Evolutionary conservation across 1,284 basidiomycete genomes (phyloP).

Genomic region (Marasmius fiardii): DNA sequence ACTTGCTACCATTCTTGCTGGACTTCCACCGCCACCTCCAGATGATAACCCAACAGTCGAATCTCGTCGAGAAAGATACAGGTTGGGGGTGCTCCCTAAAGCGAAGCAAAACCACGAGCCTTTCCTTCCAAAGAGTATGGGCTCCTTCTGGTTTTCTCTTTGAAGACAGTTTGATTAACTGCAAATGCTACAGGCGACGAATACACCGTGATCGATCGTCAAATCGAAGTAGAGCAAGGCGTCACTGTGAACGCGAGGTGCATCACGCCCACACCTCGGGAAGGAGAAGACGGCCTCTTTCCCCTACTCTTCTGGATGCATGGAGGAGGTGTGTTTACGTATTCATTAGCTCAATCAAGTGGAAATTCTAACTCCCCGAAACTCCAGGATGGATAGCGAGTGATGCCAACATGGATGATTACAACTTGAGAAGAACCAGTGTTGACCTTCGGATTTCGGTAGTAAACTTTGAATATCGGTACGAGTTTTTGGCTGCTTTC

Average conservation of each 20-base stretch:
- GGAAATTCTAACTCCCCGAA: background rate
- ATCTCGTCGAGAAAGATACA: too few relatives aligned
- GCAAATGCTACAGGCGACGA: background rate
- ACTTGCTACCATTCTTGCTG: too few relatives aligned
- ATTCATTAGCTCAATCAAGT: background rate
- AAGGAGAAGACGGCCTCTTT: background rate
- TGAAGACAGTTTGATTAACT: too few relatives aligned
- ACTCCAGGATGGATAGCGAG: background rate
- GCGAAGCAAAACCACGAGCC: too few relatives aligned
- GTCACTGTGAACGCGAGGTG: background rate
- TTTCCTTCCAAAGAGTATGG: too few relatives aligned
- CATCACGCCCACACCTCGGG: background rate
- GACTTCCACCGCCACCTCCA: too few relatives aligned
- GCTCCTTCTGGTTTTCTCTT: too few relatives aligned
- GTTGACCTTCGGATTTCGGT: background rate
- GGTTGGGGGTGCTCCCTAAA: too few relatives aligned
- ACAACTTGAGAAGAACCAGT: background rate
- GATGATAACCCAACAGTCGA: too few relatives aligned
- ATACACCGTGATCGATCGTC: background rate
- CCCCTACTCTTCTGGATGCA: background rate
- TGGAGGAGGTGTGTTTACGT: background rate
- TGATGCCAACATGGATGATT: background rate
- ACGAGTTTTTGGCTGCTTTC: background rate
- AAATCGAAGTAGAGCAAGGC: background rate
- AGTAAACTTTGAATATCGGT: conserved; percentile 1